Evolutionary conservation across 371 early-diverging fungal genomes (phyloP).

Genomic region (Apophysomyces ossiformis): DNA sequence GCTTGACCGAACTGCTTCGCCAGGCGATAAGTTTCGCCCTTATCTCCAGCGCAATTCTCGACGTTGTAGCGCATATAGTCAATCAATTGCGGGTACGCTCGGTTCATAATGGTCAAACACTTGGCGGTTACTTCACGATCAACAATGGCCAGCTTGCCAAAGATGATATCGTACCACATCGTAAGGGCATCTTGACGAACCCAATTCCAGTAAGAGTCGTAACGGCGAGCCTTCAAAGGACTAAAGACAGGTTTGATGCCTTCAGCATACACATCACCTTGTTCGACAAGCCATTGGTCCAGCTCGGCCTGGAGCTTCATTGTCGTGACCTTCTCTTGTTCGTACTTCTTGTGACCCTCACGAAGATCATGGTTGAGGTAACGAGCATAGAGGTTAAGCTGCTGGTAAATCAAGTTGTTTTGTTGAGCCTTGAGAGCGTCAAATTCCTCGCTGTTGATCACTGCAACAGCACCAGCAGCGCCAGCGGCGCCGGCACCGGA

Average conservation of each 20-base stretch:
- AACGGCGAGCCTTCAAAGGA: constrained; percentile 83
- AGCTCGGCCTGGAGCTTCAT: constrained; percentile 80
- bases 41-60: constrained; percentile 71
- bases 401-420: constrained; percentile 79
- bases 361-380: constrained; percentile 89
- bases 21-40: constrained; percentile 82
- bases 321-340: constrained; percentile 69
- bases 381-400: constrained; percentile 87
- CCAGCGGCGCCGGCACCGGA: constrained; percentile 61
- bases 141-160: constrained; percentile 86
- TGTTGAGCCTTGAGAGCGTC: constrained; percentile 83
- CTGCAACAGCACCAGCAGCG: constrained; percentile 65
- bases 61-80: constrained; percentile 89
- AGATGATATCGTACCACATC: constrained; percentile 92
- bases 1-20: constrained; percentile 83
- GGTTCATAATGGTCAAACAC: constrained; percentile 93
- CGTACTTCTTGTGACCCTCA: constrained; percentile 75
- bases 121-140: constrained; percentile 94
- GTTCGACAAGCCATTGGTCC: constrained; percentile 90
- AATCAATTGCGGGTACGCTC: constrained; percentile 80
- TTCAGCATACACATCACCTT: constrained; percentile 86
- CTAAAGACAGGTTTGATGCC: constrained; percentile 89
- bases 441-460: constrained; percentile 91
- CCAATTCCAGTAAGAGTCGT: constrained; percentile 98
- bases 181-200: constrained; percentile 91